phyloP scores from a whole-genome alignment of 176 grass and related monocot genomes.

The Thinopyrum elongatum region DNA sequence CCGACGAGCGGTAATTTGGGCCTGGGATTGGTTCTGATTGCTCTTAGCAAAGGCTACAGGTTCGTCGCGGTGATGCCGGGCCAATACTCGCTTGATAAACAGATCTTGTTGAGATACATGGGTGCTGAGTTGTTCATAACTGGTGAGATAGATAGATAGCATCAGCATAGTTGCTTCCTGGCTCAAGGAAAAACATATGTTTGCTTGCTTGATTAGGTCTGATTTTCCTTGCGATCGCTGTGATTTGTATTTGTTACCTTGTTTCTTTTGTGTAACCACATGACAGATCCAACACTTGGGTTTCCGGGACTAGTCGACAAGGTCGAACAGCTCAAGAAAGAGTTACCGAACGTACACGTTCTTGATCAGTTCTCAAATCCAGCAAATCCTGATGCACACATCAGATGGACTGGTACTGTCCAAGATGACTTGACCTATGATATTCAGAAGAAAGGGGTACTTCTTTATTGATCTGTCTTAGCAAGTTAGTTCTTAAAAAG shows the following conservation, averaged over 20 bases:
- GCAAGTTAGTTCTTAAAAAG: neutral
- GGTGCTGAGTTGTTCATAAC: constrained; percentile 64
- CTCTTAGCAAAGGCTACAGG: constrained; percentile 60
- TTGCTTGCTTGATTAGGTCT: neutral
- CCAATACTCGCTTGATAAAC: constrained; percentile 62
- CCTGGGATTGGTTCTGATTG: constrained; percentile 42
- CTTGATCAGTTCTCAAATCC: constrained; percentile 58
- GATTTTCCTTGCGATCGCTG: neutral
- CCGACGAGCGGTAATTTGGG: constrained; percentile 67
- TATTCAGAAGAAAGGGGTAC: neutral
- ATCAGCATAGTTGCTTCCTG: neutral
- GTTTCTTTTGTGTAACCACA: neutral
- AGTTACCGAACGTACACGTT: constrained; percentile 44
- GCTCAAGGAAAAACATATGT: neutral
- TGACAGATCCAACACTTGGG: constrained; percentile 58
- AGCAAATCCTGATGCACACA: constrained; percentile 66
- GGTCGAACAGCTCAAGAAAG: constrained; percentile 53
- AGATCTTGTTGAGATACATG: constrained; percentile 64
- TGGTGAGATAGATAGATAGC: constrained; percentile 24
- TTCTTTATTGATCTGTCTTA: neutral
- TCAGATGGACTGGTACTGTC: constrained; percentile 53
- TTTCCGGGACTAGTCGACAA: constrained; percentile 39
- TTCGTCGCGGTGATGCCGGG: constrained; percentile 68
- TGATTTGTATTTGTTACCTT: neutral
- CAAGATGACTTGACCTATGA: neutral